Evolutionary conservation across 1,139 yeast genomes (phyloP), one percentile per base, ranked within the genome.

Genomic region (Geotrichum europaeum): DNA sequence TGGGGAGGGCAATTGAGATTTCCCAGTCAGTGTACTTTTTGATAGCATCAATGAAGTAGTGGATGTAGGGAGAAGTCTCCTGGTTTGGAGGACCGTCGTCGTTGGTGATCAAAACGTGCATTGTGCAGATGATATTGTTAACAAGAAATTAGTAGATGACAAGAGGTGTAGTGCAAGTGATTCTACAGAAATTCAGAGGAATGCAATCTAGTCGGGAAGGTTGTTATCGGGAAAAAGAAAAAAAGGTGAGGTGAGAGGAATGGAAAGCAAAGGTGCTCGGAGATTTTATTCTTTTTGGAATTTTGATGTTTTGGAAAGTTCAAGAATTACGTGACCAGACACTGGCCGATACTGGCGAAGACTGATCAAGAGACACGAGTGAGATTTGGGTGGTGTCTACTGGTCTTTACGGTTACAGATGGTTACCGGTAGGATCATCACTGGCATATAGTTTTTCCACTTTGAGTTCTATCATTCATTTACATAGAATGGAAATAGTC

Each of bases 11-110:
- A 32, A 94, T 84, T 18, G 94, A 86, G 36, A 94, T 75, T 50
- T 87, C 83, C 98, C 98, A 94, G 69, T 88, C 84, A 15, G 96
- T 88, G 60, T 78, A 70, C 52, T 78, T 71, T 53, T 72, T 72
- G 60, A 94, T 80, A 59, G 89, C 89, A 65, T 87, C 87, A 13
- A 89, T 92, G 57, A 94, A 80, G 67, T 84, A 87, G 70, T 89
- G 87, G 65, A 94, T 81, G 73, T 92, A 94, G 1, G 97, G 97
- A 57, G 97, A 89, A n/a, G 85, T 79, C 56, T 79, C 75, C 65
- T 84, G 88, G 68, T 87, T 84, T 67, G 95, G 85, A 0, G 98
- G 98, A 32, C 99, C 99, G 71, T 94, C 99, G 73, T 94, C 99
- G 74, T 94, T 94, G 28, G 97, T 91, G 59, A 92, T 73, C 62